A percentile compares a stretch with the other conserved stretches of the same genome.
These are phyloP conservation scores for Phtheirospermum japonicum DNA, from an alignment of 257 asterid genomes.

Conservation along the genomic window DNA sequence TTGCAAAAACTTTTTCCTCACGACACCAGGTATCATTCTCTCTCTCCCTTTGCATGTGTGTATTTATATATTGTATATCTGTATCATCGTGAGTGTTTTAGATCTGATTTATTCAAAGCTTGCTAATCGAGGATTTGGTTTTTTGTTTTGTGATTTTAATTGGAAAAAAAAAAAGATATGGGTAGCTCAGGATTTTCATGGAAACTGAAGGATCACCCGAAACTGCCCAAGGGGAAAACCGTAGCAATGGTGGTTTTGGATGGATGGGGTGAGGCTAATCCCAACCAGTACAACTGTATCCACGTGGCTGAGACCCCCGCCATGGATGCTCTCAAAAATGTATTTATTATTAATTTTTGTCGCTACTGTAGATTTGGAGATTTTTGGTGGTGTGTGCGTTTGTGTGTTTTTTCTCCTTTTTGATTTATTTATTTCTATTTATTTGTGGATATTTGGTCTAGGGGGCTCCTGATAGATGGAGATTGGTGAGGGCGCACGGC, in stretches of 20 bases:
- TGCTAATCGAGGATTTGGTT: constrained; percentile 22
- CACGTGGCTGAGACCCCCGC: constrained; percentile 92
- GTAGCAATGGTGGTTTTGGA: constrained; percentile 85
- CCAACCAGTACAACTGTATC: constrained; percentile 84
- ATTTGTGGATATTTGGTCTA: constrained; percentile 34
- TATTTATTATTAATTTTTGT: constrained; percentile 12
- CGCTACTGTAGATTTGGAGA: not conserved
- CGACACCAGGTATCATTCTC: constrained; percentile 15
- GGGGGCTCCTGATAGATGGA: constrained; percentile 97
- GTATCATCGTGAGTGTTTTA: no score
- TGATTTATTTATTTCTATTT: constrained; percentile 10
- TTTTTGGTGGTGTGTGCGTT: not conserved
- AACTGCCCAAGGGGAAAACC: constrained; percentile 77
- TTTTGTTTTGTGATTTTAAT: constrained; percentile 7
- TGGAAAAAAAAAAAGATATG: constrained; percentile 31
- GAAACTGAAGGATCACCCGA: constrained; percentile 87
- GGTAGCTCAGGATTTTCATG: constrained; percentile 81
- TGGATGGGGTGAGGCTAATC: constrained; percentile 96
- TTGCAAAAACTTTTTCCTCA: not conserved
- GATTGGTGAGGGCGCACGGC: constrained; percentile 94
- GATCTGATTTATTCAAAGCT: constrained; percentile 27
- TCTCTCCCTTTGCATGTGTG: not conserved
- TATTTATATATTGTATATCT: not conserved
- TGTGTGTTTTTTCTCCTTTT: not conserved
- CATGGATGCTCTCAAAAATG: constrained; percentile 94